A percentile compares a stretch with the other conserved stretches of the same genome.
These are phyloP conservation scores for Limnanthes douglasii DNA, from an alignment of 345 rosid genomes.

Conservation along the genomic window DNA sequence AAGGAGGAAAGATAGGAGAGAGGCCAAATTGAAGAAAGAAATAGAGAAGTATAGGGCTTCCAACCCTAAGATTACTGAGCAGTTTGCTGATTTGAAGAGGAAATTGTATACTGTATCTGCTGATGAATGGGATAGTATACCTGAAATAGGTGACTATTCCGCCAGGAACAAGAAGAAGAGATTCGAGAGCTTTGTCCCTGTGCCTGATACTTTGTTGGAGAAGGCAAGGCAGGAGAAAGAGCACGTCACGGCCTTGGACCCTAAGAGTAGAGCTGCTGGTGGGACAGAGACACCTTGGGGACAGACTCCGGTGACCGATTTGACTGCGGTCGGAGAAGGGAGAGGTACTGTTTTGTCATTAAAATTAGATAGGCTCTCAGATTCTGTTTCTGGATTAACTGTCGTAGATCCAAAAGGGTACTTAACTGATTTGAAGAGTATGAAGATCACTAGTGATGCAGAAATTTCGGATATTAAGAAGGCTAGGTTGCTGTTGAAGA, in stretches of 20 bases:
- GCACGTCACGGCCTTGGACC: conserved; percentile 91
- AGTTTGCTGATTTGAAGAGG: conserved; percentile 88
- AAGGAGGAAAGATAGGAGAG: conserved; percentile 73
- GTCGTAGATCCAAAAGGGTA: conserved; percentile 94
- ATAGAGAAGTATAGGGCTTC: conserved; percentile 87
- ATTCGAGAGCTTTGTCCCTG: conserved; percentile 89
- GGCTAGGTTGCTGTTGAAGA: conserved; percentile 80
- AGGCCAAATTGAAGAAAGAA: conserved; percentile 74
- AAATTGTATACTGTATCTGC: conserved; percentile 55
- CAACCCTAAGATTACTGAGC: conserved; percentile 86
- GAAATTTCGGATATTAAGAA: conserved; percentile 88
- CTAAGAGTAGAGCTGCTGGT: conserved; percentile 64
- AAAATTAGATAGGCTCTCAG: conserved; percentile 80
- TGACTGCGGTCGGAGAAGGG: conserved; percentile 92
- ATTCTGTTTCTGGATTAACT: conserved; percentile 74
- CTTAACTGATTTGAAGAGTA: conserved; percentile 82
- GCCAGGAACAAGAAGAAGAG: conserved; percentile 73
- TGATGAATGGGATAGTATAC: conserved; percentile 80
- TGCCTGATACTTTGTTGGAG: conserved; percentile 80
- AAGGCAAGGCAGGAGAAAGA: conserved; percentile 91
- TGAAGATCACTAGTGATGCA: conserved; percentile 93
- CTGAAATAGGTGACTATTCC: conserved; percentile 90
- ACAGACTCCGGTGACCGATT: conserved; percentile 77
- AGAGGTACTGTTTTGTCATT: conserved; percentile 87
- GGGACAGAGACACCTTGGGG: conserved; percentile 86